These are phyloP conservation scores for Annulohypoxylon stygium DNA, from an alignment of 495 filamentous ascomycete genomes.

Conservation along the genomic window DNA sequence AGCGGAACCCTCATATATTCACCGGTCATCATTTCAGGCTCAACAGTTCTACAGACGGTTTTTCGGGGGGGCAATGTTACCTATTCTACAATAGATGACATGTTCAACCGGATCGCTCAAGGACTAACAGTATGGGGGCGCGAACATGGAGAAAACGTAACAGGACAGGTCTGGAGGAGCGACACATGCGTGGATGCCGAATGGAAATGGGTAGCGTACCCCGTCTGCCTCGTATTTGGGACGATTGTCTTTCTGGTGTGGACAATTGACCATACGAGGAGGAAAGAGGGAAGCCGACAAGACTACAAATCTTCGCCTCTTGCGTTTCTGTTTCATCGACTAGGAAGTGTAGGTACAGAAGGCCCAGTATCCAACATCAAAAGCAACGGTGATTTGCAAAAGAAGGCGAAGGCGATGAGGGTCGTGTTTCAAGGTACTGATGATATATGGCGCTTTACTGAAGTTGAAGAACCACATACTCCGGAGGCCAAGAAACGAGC, in stretches of 20 bases:
- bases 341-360: slow-evolving; percentile 21
- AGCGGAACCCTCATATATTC: neutral
- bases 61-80: slow-evolving; percentile 34
- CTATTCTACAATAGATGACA: slow-evolving; percentile 21
- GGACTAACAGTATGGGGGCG: slow-evolving; percentile 21
- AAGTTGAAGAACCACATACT: slow-evolving; percentile 12
- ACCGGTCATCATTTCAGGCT: neutral
- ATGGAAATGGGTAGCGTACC: slow-evolving; percentile 46
- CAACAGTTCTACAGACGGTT: slow-evolving; percentile 17
- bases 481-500: neutral
- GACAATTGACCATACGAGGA: slow-evolving; percentile 27
- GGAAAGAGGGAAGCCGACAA: slow-evolving; percentile 16
- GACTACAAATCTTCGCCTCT: slow-evolving; percentile 34
- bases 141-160: slow-evolving; percentile 7
- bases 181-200: slow-evolving; percentile 39
- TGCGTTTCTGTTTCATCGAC: slow-evolving; percentile 24
- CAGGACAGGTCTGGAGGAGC: slow-evolving; percentile 10
- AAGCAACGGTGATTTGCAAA: slow-evolving; percentile 12
- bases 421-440: slow-evolving; percentile 22
- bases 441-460: slow-evolving; percentile 27
- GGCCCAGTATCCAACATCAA: neutral
- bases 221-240: slow-evolving; percentile 28
- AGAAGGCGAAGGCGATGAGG: slow-evolving; percentile 22
- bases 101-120: slow-evolving; percentile 27
- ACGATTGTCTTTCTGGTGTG: slow-evolving; percentile 36